Percentiles rank a stretch among this genome's conserved stretches.
phyloP scores from a whole-genome alignment of 2,329 filamentous ascomycete genomes.

The Raffaelea deltoideospora region DNA sequence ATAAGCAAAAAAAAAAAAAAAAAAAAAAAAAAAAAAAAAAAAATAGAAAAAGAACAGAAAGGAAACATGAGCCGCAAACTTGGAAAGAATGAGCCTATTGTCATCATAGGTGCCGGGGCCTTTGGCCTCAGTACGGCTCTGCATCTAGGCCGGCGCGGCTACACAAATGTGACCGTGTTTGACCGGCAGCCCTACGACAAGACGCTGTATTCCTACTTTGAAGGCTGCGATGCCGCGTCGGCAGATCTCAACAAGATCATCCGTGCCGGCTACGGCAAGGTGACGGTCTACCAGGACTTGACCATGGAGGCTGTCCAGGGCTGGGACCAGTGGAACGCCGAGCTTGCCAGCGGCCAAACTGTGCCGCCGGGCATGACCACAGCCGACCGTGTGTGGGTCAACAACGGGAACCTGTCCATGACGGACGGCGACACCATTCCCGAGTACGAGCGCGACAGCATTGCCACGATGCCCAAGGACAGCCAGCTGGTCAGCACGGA shows the following conservation, averaged over 20 bases:
- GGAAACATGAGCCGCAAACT: too few relatives aligned
- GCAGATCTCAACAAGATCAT: slow-evolving; percentile 31
- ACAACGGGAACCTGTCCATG: slow-evolving; percentile 20
- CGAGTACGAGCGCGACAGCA: slow-evolving; percentile 20
- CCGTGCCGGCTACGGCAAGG: slow-evolving; percentile 23
- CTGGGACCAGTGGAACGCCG: slow-evolving; percentile 30
- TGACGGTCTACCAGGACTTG: slow-evolving; percentile 30
- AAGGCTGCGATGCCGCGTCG: slow-evolving; percentile 27
- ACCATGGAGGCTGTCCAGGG: slow-evolving; percentile 23
- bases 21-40: too few relatives aligned
- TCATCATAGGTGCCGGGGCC: slow-evolving; percentile 20
- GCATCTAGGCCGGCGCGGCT: slow-evolving; percentile 27
- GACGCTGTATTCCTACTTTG: slow-evolving; percentile 22
- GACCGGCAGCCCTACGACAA: slow-evolving; percentile 28
- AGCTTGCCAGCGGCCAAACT: slow-evolving; percentile 15
- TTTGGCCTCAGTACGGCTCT: slow-evolving; percentile 24
- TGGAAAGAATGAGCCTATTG: slow-evolving; percentile 12
- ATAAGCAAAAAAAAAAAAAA: too few relatives aligned
- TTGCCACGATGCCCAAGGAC: slow-evolving; percentile 19
- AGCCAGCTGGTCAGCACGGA: slow-evolving; percentile 21
- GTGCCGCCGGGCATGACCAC: slow-evolving; percentile 4
- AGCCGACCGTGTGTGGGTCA: slow-evolving; percentile 22
- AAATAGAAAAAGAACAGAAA: too few relatives aligned
- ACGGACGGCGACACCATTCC: slow-evolving; percentile 12
- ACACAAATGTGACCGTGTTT: slow-evolving; percentile 29